Evolutionary conservation across 306 rosid genomes (phyloP).

Genomic region (Lathyrus sativus): DNA sequence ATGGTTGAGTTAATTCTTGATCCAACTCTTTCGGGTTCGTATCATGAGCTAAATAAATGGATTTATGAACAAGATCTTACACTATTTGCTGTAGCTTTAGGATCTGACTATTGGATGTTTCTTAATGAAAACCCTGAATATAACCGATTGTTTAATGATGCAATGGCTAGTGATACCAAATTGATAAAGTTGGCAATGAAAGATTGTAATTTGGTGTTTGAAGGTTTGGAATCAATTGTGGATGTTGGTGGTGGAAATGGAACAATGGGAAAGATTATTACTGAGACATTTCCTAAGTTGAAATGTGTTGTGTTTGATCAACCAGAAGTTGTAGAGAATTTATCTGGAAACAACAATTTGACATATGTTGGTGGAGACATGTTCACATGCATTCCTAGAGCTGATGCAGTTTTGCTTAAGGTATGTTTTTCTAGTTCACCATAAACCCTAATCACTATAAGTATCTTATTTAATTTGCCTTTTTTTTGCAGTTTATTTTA

Average conservation of each 20-base stretch:
- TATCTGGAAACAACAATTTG: background rate
- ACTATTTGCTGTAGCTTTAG: background rate
- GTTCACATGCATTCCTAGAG: conserved; percentile 4
- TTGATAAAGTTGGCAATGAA: conserved; percentile 5
- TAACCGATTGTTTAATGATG: background rate
- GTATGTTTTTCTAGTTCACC: no score
- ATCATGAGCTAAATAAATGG: background rate
- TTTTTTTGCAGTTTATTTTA: conserved; percentile 26
- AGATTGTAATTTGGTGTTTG: conserved; percentile 1
- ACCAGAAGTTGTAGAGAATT: background rate
- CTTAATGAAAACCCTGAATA: background rate
- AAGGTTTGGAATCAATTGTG: background rate
- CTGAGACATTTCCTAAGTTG: conserved; percentile 6
- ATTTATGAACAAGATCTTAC: conserved; percentile 4
- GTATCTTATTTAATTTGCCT: no score
- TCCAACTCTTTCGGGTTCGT: background rate
- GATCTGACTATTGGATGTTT: background rate
- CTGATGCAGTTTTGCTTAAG: background rate
- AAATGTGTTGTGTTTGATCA: conserved; percentile 3
- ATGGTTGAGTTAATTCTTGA: conserved; percentile 32
- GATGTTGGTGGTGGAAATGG: conserved; percentile 17
- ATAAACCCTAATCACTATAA: no score
- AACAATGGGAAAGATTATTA: background rate
- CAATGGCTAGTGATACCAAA: conserved; percentile 16
- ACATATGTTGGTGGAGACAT: conserved; percentile 21